Evolutionary conservation across 257 asterid genomes (phyloP), one percentile per base, ranked within the genome.

Genomic region (Plantago elongata): DNA sequence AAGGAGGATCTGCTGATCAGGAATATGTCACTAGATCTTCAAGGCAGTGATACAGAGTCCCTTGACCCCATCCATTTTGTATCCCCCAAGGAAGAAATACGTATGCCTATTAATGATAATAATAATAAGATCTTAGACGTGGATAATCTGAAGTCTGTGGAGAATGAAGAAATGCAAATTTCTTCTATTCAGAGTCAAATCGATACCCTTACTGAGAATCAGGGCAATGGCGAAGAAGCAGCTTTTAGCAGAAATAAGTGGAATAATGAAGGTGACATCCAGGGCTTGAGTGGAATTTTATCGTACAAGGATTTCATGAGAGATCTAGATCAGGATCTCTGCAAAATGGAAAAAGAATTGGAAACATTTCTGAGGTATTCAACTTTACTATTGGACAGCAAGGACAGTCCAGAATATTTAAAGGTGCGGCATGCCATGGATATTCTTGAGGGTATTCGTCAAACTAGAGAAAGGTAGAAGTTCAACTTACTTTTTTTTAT

Each of bases 1-100:
- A 80, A 85, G 77, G 98, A 92, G 79, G 68, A 73, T 71, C 82
- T 84, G 68, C 83, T 92, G 57, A 77, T 88, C 56, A 90, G 85
- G 66, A 86, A 84, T 79, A 87, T 83, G 79, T 78, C 83, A 66
- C 47, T 68, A 70, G 97, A 89, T 75, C 68, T 78, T 67, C 89
- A 86, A 54, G 66, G 49, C 70, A 71, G 55, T 18, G 72, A 64
- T 52, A 68, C 77, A 30, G 77, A 80, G 49, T 45, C 67, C 38
- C 64, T 90, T 37, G 64, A 63, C 58, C 84, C 86, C 0, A 56
- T 88, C 72, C 81, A 87, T 68, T 81, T 92, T 52, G 81, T 89
- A 48, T 81, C 89, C 71, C 85, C 89, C 11, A 72, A 65, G 57
- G 85, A 84, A 54, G 82, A 65, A 57, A 63, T 14, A 60, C 56